Evolutionary conservation across 495 filamentous ascomycete genomes (phyloP).

Genomic region (Tuber microsphaerosporum): DNA sequence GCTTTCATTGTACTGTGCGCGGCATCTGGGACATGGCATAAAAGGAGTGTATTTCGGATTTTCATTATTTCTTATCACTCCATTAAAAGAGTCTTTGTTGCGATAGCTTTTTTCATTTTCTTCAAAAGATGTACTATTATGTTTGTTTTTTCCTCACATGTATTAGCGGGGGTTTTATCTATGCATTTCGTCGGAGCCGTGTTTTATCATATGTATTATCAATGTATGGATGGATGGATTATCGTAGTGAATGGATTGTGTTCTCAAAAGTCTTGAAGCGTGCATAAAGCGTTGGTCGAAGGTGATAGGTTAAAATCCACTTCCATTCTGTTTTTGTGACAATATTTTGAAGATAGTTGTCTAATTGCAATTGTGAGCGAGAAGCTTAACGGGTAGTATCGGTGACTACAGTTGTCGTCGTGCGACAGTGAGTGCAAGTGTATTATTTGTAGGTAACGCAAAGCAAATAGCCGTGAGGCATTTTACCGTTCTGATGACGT

Average conservation of each 20-base stretch:
- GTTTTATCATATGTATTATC: slow-evolving; percentile 4
- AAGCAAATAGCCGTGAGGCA: not conserved
- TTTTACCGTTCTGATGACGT: not conserved
- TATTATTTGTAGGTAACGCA: too few relatives aligned
- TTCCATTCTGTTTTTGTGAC: not conserved
- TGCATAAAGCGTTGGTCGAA: not conserved
- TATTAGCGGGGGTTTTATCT: not conserved
- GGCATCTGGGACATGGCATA: slow-evolving; percentile 3
- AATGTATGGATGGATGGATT: not conserved
- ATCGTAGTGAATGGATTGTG: not conserved
- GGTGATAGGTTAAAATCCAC: not conserved
- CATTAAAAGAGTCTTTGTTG: not conserved
- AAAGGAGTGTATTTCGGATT: not conserved
- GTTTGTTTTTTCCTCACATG: not conserved
- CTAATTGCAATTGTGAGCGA: not conserved
- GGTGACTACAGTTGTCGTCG: not conserved
- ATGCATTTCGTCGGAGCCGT: not conserved
- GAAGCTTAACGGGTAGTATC: not conserved
- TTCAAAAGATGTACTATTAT: slow-evolving; percentile 8
- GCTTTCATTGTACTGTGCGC: not conserved
- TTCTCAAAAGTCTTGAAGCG: not conserved
- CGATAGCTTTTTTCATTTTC: not conserved
- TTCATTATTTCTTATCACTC: not conserved
- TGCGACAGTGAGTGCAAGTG: not conserved
- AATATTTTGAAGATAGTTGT: not conserved